Percentiles rank a stretch among this genome's conserved stretches.
These are phyloP conservation scores for Jamesozyma hellenica DNA, from an alignment of 805 yeast genomes.

Conservation along the genomic window DNA sequence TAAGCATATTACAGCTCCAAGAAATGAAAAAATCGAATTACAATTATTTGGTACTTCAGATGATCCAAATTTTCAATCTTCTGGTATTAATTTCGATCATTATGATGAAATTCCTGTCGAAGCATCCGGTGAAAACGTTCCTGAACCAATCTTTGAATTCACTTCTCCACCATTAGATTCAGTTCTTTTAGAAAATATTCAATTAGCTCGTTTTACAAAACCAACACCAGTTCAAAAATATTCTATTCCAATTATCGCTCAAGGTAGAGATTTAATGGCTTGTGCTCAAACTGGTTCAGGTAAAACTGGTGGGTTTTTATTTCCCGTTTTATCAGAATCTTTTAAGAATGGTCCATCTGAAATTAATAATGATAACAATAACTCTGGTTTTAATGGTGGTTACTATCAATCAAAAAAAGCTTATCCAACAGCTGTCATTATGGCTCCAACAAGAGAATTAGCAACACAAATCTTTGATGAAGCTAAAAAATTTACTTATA, in stretches of 20 bases:
- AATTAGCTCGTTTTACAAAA: constrained; percentile 78
- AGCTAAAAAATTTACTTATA: constrained; percentile 88
- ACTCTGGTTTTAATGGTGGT: constrained; percentile 3
- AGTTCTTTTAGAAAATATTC: constrained; percentile 77
- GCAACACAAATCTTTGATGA: constrained; percentile 95
- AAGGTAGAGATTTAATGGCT: constrained; percentile 88
- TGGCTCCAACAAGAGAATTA: constrained; percentile 99
- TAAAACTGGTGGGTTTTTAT: constrained; percentile 98
- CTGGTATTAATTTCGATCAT: constrained; percentile 97
- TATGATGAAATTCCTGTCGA: constrained; percentile 98
- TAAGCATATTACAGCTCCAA: constrained; percentile 72
- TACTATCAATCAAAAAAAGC: constrained; percentile 59
- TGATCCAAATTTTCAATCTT: constrained; percentile 63
- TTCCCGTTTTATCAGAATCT: constrained; percentile 92
- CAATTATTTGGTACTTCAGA: constrained; percentile 76
- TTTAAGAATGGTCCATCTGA: constrained; percentile 80
- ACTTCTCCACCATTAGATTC: constrained; percentile 87
- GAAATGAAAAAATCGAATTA: constrained; percentile 57
- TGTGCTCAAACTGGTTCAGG: constrained; percentile 99
- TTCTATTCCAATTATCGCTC: constrained; percentile 84
- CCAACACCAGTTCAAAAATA: constrained; percentile 97
- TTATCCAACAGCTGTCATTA: constrained; percentile 84
- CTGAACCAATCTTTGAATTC: constrained; percentile 83
- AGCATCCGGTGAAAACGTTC: constrained; percentile 90
- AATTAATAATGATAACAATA: constrained; percentile 30